A percentile compares a stretch with the other conserved stretches of the same genome.
Evolutionary conservation across 257 asterid species (phyloP).

Genomic region (Scutellaria galericulata): DNA sequence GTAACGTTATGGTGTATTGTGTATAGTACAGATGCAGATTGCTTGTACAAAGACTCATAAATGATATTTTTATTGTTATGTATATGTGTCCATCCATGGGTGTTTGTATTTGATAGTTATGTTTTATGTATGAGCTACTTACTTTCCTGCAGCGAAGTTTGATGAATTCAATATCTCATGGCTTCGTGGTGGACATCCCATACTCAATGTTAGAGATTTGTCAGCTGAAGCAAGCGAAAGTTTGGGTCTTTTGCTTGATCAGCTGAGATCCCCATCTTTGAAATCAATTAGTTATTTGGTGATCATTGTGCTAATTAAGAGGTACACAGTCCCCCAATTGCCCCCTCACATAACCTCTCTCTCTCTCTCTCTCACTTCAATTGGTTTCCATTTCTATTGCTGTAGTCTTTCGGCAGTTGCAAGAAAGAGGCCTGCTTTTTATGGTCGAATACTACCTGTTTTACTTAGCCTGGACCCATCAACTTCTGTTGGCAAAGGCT

Average conservation of each 20-base stretch:
- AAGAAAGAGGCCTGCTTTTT: slow-evolving; percentile 91
- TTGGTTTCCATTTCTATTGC: slow-evolving; percentile 30
- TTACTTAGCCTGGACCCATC: slow-evolving; percentile 85
- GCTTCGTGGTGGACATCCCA: slow-evolving; percentile 97
- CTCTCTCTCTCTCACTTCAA: slow-evolving; percentile 32
- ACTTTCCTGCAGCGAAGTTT: slow-evolving; percentile 52
- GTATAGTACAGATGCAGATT: slow-evolving; percentile 20
- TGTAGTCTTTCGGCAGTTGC: slow-evolving; percentile 90
- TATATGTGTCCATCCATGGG: not conserved
- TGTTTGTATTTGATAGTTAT: not conserved
- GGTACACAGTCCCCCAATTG: slow-evolving; percentile 49
- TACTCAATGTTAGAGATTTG: slow-evolving; percentile 83
- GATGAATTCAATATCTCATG: slow-evolving; percentile 84
- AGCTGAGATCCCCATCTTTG: slow-evolving; percentile 81
- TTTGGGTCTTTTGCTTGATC: slow-evolving; percentile 86
- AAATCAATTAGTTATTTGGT: slow-evolving; percentile 76
- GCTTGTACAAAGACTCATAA: not conserved
- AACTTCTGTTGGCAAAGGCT: slow-evolving; percentile 63
- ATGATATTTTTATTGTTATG: not conserved
- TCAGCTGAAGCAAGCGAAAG: slow-evolving; percentile 87
- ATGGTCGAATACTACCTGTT: slow-evolving; percentile 96
- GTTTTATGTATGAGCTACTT: slow-evolving; percentile 25
- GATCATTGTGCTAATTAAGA: slow-evolving; percentile 80
- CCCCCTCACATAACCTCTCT: not conserved
- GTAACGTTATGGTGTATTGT: slow-evolving; percentile 15